These are phyloP conservation scores for Penicillium thymicola DNA, from an alignment of 2,329 filamentous ascomycete genomes.

Conservation along the genomic window DNA sequence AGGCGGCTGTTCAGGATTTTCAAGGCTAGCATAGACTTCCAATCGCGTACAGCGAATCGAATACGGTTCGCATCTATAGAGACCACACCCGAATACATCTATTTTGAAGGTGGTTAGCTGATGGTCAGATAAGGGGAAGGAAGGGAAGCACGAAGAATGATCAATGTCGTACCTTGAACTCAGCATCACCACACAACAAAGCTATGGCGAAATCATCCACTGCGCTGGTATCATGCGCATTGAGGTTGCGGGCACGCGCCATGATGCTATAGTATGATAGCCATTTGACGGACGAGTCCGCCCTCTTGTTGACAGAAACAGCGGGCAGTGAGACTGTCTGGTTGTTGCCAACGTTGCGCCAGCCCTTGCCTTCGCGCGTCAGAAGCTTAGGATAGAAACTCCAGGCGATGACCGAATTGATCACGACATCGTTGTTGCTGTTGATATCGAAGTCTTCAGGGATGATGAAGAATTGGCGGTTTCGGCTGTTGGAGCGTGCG, in stretches of 20 bases:
- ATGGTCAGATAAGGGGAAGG: background rate
- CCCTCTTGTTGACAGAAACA: conserved; percentile 78
- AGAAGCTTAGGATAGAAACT: conserved; percentile 95
- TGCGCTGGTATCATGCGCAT: conserved; percentile 83
- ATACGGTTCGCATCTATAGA: conserved; percentile 83
- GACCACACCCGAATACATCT: conserved; percentile 84
- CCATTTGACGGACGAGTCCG: conserved; percentile 61
- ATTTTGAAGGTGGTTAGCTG: background rate
- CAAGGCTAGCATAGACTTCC: conserved; percentile 87
- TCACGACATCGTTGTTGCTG: conserved; percentile 74
- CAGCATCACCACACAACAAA: conserved; percentile 81
- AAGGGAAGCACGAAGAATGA: background rate
- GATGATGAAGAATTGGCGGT: conserved; percentile 77
- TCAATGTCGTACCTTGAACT: conserved; percentile 66
- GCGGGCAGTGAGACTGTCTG: conserved; percentile 84
- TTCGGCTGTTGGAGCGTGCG: conserved; percentile 61
- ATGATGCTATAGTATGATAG: conserved; percentile 97
- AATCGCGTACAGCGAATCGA: conserved; percentile 77
- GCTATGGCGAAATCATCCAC: conserved; percentile 79
- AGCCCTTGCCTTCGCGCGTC: conserved; percentile 76
- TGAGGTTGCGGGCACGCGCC: conserved; percentile 74
- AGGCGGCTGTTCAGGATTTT: conserved; percentile 73
- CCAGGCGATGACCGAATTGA: conserved; percentile 82
- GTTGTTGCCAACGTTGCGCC: conserved; percentile 90
- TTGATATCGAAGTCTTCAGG: conserved; percentile 71